A percentile compares a stretch with the other conserved stretches of the same genome.
Conservation (phyloP, 768 basidiomycete genomes). For the Podaxis carcinomalis region DNA sequence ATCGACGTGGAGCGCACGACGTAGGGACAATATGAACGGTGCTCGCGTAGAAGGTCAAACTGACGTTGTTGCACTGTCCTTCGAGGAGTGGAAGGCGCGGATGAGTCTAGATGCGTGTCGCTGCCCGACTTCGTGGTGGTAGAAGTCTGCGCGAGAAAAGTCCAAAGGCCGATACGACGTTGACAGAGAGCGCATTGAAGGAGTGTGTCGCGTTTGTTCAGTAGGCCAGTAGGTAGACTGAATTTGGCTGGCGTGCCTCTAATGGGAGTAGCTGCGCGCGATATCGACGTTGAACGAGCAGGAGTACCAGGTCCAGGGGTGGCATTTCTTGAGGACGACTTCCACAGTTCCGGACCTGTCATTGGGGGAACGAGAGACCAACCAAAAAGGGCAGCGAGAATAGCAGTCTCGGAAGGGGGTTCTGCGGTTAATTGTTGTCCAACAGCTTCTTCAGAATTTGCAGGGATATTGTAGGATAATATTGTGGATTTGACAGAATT, state of each 20-base stretch:
- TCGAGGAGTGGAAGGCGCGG: slow-evolving; percentile 19
- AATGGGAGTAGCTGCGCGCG: slow-evolving; percentile 19
- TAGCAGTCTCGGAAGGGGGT: slow-evolving; percentile 34
- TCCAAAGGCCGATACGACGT: slow-evolving; percentile 78
- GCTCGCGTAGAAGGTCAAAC: slow-evolving; percentile 77
- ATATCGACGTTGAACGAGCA: slow-evolving; percentile 13
- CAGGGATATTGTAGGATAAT: slow-evolving; percentile 25
- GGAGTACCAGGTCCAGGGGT: slow-evolving; percentile 11
- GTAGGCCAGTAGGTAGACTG: slow-evolving; percentile 23
- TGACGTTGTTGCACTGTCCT: slow-evolving; percentile 37
- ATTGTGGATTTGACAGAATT: slow-evolving; percentile 48
- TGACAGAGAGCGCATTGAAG: slow-evolving; percentile 70
- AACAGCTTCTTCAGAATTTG: slow-evolving; percentile 12
- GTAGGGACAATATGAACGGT: slow-evolving; percentile 85
- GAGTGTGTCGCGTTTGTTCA: slow-evolving; percentile 41
- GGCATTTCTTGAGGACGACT: not conserved
- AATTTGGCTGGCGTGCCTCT: slow-evolving; percentile 15
- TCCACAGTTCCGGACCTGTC: slow-evolving; percentile 16
- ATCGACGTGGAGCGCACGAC: slow-evolving; percentile 65
- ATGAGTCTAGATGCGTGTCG: not conserved
- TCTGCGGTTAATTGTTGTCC: slow-evolving; percentile 15
- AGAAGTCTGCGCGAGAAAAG: slow-evolving; percentile 40
- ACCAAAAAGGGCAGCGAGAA: slow-evolving; percentile 46
- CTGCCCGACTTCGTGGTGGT: slow-evolving; percentile 5
- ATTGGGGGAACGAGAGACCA: slow-evolving; percentile 40